Evolutionary conservation across 345 rosid genomes (phyloP), one percentile per base, ranked within the genome.

Genomic region (Noccaea caerulescens): DNA sequence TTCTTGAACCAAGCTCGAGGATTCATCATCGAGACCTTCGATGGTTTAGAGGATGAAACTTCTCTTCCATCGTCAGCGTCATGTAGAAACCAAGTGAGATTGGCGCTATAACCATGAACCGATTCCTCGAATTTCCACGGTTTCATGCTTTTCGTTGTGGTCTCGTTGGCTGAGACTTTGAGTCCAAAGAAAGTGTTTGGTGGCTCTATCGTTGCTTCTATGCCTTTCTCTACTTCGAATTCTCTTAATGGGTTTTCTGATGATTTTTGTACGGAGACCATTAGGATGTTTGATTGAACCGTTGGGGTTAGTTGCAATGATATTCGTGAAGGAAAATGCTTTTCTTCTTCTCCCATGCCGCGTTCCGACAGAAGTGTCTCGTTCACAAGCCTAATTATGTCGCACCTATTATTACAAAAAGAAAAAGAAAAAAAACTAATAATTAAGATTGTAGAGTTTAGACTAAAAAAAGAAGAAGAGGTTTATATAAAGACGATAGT

Each of bases 71-170:
- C 90, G 49, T 50, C 72, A 49, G 73, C 78, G 34, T 93, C 98
- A 37, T 93, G 97, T n/a, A 90, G 94, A 74, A 83, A 93, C 96
- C 98, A 93, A 52, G 84, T 86, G 72, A 90, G 42, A 13, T 63
- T 75, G 4, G 87, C 85, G 8, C 88, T 83, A 33, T 85, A 87
- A 2, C 94, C 97, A 25, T 68, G 57, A 7, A 88, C 87, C 6
- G 89, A 86, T 71, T 88, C 84, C 74, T 90, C 97, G 7, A 88
- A 93, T 61, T 86, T 90, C 97, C 98, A 90, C 2, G 97, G 94
- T 47, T 80, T 88, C 71, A 93, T 63, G 83, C 80, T 91, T 49
- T 81, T 72, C 1, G 87, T 87, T 45, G 63, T 67, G 13, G 86
- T 81, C 64, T 91, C 97, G 8, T 79, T 87, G 0, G 82, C 85